These are phyloP conservation scores for Neoboletus magnificus DNA, from an alignment of 768 basidiomycete species.

Conservation along the genomic window DNA sequence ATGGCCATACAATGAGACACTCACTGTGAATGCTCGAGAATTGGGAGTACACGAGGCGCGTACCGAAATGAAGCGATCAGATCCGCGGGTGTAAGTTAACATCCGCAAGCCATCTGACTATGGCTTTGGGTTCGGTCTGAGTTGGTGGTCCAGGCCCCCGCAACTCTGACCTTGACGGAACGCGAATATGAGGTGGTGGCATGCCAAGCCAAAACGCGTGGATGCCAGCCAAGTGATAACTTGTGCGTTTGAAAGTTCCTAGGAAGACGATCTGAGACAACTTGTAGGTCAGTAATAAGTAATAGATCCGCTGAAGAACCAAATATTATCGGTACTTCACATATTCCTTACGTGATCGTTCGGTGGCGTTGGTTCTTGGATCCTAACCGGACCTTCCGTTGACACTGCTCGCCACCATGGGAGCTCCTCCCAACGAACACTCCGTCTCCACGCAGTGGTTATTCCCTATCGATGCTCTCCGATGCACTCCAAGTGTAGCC, in stretches of 20 bases:
- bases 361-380: conserved; percentile 20
- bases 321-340: neutral
- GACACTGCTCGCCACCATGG: conserved; percentile 16
- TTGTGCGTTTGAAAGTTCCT: neutral
- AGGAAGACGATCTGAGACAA: neutral
- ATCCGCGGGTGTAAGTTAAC: conserved; percentile 33
- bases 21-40: conserved; percentile 2
- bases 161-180: conserved; percentile 3
- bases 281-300: conserved; percentile 13
- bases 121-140: conserved; percentile 18
- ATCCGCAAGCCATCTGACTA: conserved; percentile 13
- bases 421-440: conserved; percentile 21
- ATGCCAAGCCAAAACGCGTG: neutral
- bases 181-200: neutral
- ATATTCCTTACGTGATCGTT: conserved; percentile 26
- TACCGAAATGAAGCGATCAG: conserved; percentile 22
- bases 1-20: conserved; percentile 6
- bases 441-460: conserved; percentile 60
- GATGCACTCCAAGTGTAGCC: conserved; percentile 54
- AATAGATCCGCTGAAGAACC: conserved; percentile 4
- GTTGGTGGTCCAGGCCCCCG: conserved; percentile 12
- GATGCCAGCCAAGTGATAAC: neutral
- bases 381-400: neutral
- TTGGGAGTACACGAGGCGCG: conserved; percentile 24
- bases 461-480: conserved; percentile 58